These are phyloP conservation scores for Aureobasidium uvarum DNA, from an alignment of 2,329 filamentous ascomycete species.

Conservation along the genomic window DNA sequence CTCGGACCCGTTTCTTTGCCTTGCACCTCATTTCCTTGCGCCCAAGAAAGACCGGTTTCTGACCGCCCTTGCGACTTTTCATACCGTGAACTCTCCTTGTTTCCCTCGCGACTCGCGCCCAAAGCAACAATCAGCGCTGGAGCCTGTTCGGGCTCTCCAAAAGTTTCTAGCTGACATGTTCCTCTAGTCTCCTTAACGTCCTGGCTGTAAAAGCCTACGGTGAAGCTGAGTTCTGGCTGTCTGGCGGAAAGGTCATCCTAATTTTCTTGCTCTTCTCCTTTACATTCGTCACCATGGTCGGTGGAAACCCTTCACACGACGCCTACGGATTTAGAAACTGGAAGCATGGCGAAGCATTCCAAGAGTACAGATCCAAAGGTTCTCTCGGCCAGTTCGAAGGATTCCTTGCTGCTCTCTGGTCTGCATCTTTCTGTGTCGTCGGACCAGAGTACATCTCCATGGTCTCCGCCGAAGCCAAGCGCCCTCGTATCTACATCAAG, in stretches of 20 bases:
- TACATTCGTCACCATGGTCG: slow-evolving; percentile 32
- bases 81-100: slow-evolving; percentile 5
- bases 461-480: slow-evolving; percentile 50
- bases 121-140: slow-evolving; percentile 21
- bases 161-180: slow-evolving; percentile 22
- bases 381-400: slow-evolving; percentile 33
- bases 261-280: slow-evolving; percentile 43
- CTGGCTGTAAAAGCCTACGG: slow-evolving; percentile 48
- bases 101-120: slow-evolving; percentile 8
- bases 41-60: slow-evolving; percentile 4
- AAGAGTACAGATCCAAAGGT: slow-evolving; percentile 32
- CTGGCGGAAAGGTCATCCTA: slow-evolving; percentile 39
- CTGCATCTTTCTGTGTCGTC: slow-evolving; percentile 49
- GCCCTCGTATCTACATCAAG: slow-evolving; percentile 48
- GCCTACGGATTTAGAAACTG: slow-evolving; percentile 46
- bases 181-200: slow-evolving; percentile 41
- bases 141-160: background rate
- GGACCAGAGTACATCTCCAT: slow-evolving; percentile 52
- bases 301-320: slow-evolving; percentile 40
- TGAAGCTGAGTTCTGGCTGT: slow-evolving; percentile 50
- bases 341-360: slow-evolving; percentile 35
- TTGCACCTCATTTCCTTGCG: slow-evolving; percentile 19
- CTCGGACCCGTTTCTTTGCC: slow-evolving; percentile 1
- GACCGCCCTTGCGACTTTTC: slow-evolving; percentile 9
- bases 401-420: slow-evolving; percentile 39